A percentile compares a stretch with the other conserved stretches of the same genome.
phyloP scores from a whole-genome alignment of 2,329 filamentous ascomycete genomes.

The Beauveria australis region DNA sequence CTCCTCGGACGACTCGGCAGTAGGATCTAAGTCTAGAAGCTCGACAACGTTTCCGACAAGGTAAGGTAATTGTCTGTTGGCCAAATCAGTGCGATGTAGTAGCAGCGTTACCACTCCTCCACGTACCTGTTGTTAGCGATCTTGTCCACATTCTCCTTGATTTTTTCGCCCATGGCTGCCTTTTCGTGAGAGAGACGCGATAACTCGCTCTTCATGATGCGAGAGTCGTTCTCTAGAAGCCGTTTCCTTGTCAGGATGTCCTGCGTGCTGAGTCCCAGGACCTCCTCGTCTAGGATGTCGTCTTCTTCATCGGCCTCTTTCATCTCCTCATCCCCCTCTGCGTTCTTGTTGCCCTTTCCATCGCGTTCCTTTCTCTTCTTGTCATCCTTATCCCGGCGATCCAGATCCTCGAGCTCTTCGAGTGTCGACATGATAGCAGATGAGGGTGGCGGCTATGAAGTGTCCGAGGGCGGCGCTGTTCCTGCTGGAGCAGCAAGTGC shows the following conservation, averaged over 20 bases:
- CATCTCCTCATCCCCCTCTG: slow-evolving; percentile 80
- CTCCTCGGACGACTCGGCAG: slow-evolving; percentile 91
- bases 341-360: slow-evolving; percentile 34
- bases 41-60: slow-evolving; percentile 98
- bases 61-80: slow-evolving; percentile 84
- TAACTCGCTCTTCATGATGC: slow-evolving; percentile 97
- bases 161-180: slow-evolving; percentile 93
- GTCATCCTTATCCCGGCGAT: slow-evolving; percentile 71
- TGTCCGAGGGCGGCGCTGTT: neutral
- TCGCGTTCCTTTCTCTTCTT: slow-evolving; percentile 35
- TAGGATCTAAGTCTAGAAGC: slow-evolving; percentile 91
- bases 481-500: neutral
- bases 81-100: slow-evolving; percentile 1
- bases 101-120: neutral
- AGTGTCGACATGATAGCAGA: slow-evolving; percentile 68
- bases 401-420: slow-evolving; percentile 84
- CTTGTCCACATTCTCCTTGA: slow-evolving; percentile 98
- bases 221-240: slow-evolving; percentile 91
- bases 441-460: neutral
- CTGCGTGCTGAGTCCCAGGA: slow-evolving; percentile 84
- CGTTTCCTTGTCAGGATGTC: slow-evolving; percentile 88
- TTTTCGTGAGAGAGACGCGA: slow-evolving; percentile 94
- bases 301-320: slow-evolving; percentile 63
- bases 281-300: slow-evolving; percentile 84
- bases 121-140: slow-evolving; percentile 94